phyloP scores from a whole-genome alignment of 2,329 filamentous ascomycete species.

The Lasiodiplodia sp. region DNA sequence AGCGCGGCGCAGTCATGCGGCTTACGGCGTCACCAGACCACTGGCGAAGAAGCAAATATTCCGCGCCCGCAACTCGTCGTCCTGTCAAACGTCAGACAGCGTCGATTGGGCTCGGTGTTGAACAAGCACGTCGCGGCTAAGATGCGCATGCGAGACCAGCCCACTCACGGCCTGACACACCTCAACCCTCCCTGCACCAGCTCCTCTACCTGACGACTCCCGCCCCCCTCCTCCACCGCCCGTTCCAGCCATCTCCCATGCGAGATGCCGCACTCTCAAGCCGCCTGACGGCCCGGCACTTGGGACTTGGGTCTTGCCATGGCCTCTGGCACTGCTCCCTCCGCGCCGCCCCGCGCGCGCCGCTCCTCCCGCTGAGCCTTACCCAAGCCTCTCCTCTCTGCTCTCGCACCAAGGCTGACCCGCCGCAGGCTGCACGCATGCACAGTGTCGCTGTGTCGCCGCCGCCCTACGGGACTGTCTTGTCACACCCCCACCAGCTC shows the following conservation, averaged over 20 bases:
- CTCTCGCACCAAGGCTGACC: conserved; percentile 7
- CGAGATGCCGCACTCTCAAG: conserved; percentile 17
- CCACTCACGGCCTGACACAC: conserved; percentile 29
- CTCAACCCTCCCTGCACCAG: conserved; percentile 9
- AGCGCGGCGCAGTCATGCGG: conserved; percentile 12
- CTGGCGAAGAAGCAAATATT: conserved; percentile 4
- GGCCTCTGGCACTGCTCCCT: conserved; percentile 5
- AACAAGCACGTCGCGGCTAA: conserved; percentile 5
- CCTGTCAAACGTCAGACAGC: conserved; percentile 23
- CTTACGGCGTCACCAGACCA: conserved; percentile 23
- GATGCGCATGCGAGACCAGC: conserved; percentile 20
- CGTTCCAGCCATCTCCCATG: conserved; percentile 21
- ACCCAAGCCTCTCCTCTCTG: background rate
- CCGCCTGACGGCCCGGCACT: conserved; percentile 12
- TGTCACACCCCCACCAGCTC: conserved; percentile 7
- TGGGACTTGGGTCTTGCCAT: conserved; percentile 3
- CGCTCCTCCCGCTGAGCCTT: conserved; percentile 26
- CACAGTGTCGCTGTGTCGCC: background rate
- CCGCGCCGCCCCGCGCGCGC: conserved; percentile 26
- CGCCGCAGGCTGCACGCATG: background rate
- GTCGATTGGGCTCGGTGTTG: conserved; percentile 10
- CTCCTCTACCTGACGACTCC: conserved; percentile 5
- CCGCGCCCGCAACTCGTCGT: conserved; percentile 11
- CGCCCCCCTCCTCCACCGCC: conserved; percentile 3
- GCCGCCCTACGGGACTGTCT: conserved; percentile 8